Conservation (phyloP, 1,139 yeast species). For the Blastobotrys raffinosifermentans region DNA sequence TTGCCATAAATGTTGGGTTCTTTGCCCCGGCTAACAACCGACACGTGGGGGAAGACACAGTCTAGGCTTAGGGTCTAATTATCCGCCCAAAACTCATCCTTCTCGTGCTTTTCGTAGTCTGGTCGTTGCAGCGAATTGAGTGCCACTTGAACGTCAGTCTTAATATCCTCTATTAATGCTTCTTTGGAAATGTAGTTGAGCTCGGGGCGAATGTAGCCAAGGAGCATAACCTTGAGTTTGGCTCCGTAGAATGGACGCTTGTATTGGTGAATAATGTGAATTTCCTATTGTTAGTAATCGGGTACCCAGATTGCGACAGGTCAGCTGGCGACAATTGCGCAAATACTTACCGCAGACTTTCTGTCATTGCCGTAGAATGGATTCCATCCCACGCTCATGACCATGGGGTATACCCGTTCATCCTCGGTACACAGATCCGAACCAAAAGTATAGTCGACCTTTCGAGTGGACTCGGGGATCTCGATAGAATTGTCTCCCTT, state of each 20-base stretch:
- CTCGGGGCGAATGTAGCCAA: constrained; percentile 92
- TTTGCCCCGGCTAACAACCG: no score
- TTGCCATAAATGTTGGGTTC: no score
- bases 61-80: no score
- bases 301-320: no score
- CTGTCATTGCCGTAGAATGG: constrained; percentile 79
- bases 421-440: constrained; percentile 36
- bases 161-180: constrained; percentile 79
- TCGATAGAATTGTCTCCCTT: constrained; percentile 14
- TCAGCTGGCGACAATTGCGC: no score
- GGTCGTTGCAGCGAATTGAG: constrained; percentile 40
- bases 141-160: constrained; percentile 71
- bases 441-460: constrained; percentile 58
- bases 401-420: constrained; percentile 64
- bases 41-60: no score
- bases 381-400: constrained; percentile 93
- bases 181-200: constrained; percentile 80
- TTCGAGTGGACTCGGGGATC: constrained; percentile 15
- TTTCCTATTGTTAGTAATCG: constrained; percentile 43
- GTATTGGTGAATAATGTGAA: constrained; percentile 79
- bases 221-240: constrained; percentile 53
- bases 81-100: constrained; percentile 22
- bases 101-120: constrained; percentile 28
- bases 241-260: constrained; percentile 76
- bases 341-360: constrained; percentile 48